These are phyloP conservation scores for Fusarium marasasianum DNA, from an alignment of 2,329 filamentous ascomycete species.

Conservation along the genomic window DNA sequence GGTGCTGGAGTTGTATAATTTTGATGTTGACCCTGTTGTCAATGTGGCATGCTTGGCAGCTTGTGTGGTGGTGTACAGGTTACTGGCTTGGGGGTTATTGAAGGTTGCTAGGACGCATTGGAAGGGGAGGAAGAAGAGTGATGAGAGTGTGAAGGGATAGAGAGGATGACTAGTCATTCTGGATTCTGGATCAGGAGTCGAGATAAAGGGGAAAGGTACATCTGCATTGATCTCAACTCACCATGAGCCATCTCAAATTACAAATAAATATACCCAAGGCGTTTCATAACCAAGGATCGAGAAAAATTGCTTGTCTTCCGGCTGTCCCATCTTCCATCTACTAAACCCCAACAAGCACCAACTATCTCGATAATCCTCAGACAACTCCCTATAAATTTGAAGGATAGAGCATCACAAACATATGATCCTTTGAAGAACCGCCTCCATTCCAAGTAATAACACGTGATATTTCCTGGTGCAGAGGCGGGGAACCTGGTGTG, in stretches of 20 bases:
- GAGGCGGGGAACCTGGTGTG: not conserved
- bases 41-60: slow-evolving; percentile 72
- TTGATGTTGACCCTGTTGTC: slow-evolving; percentile 68
- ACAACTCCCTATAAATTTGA: accelerated
- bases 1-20: slow-evolving; percentile 72
- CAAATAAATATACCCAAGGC: too few relatives aligned
- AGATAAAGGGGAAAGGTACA: too few relatives aligned
- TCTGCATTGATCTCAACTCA: not conserved
- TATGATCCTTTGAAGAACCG: accelerated
- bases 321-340: not conserved
- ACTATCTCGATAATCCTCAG: accelerated
- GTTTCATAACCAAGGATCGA: not conserved
- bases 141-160: slow-evolving; percentile 19
- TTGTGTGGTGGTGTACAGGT: slow-evolving; percentile 71
- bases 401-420: accelerated
- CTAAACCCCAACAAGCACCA: not conserved
- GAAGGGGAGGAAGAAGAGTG: slow-evolving; percentile 47
- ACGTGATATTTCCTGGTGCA: not conserved
- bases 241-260: not conserved
- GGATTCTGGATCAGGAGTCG: accelerated
- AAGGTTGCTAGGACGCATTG: slow-evolving; percentile 64
- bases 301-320: accelerated
- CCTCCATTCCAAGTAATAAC: too few relatives aligned
- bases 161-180: too few relatives aligned
- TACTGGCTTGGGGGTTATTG: slow-evolving; percentile 69